These are phyloP conservation scores for Danielozyma ontarioensis DNA, from an alignment of 805 yeast species.

Conservation along the genomic window DNA sequence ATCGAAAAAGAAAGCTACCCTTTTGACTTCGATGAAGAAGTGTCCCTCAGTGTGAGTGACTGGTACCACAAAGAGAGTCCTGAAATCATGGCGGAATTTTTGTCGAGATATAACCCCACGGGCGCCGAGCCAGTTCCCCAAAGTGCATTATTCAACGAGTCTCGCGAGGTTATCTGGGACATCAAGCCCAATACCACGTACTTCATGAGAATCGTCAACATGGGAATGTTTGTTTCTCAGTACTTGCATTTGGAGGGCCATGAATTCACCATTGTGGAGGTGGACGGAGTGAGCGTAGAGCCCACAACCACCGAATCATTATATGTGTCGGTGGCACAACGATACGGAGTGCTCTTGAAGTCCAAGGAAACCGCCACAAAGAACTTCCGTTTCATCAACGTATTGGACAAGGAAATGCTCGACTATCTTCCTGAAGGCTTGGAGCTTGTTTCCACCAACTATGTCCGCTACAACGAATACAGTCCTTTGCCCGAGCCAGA, in stretches of 20 bases:
- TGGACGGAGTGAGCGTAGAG: slow-evolving; percentile 50
- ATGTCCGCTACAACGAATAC: slow-evolving; percentile 44
- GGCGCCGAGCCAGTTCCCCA: slow-evolving; percentile 84
- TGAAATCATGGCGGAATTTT: slow-evolving; percentile 42
- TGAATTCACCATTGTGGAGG: slow-evolving; percentile 36
- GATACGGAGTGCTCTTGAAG: slow-evolving; percentile 64
- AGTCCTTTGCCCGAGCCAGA: slow-evolving; percentile 23
- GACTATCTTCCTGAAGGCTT: slow-evolving; percentile 62
- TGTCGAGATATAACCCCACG: slow-evolving; percentile 69
- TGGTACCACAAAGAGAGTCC: slow-evolving; percentile 56
- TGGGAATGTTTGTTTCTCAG: slow-evolving; percentile 71
- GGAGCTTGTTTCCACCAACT: slow-evolving; percentile 49
- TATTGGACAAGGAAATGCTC: slow-evolving; percentile 61
- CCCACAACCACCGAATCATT: slow-evolving; percentile 52
- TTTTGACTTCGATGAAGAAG: slow-evolving; percentile 60
- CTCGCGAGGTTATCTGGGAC: slow-evolving; percentile 49
- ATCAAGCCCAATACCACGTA: slow-evolving; percentile 61
- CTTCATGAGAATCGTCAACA: slow-evolving; percentile 56
- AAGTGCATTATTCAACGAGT: slow-evolving; percentile 59
- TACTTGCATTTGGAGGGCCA: slow-evolving; percentile 39
- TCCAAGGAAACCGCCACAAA: slow-evolving; percentile 42
- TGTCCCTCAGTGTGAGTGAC: slow-evolving; percentile 53
- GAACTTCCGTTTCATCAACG: slow-evolving; percentile 59
- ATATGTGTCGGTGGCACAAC: slow-evolving; percentile 75
- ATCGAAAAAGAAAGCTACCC: slow-evolving; percentile 53